phyloP scores from a whole-genome alignment of 1,284 basidiomycete genomes.

The Sparassis latifolia region DNA sequence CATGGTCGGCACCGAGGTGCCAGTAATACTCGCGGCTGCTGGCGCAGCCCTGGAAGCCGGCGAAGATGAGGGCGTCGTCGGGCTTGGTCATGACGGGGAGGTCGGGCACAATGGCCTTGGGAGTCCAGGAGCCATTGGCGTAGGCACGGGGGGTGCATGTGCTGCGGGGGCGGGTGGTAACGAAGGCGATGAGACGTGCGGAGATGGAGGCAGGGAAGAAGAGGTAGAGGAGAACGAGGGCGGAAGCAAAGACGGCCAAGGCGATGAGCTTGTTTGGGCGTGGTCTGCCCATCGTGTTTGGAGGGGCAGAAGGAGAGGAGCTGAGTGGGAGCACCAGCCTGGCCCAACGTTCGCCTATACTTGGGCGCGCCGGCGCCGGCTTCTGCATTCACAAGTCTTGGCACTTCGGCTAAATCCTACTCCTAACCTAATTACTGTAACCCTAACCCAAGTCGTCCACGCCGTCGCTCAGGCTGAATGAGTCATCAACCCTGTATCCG shows the following conservation, averaged over 20 bases:
- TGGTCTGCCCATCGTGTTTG: too few species aligned
- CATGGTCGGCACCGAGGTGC: slow-evolving; percentile 50
- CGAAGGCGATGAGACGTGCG: slow-evolving; percentile 5
- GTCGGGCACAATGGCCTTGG: slow-evolving; percentile 10
- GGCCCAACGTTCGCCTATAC: too few species aligned
- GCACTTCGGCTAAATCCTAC: too few species aligned
- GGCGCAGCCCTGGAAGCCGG: slow-evolving; percentile 54
- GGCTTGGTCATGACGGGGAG: slow-evolving; percentile 16
- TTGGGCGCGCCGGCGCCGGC: too few species aligned
- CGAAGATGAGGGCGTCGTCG: slow-evolving; percentile 39
- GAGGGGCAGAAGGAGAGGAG: too few species aligned
- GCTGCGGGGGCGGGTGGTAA: slow-evolving; percentile 5
- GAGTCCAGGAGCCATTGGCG: slow-evolving; percentile 37
- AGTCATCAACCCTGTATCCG: too few species aligned
- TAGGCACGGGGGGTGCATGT: slow-evolving; percentile 39
- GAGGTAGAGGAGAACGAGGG: slow-evolving; percentile 11
- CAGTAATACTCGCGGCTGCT: slow-evolving; percentile 53
- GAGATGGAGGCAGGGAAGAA: slow-evolving; percentile 8
- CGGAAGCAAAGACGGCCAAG: slow-evolving; percentile 11
- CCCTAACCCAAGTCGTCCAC: too few species aligned
- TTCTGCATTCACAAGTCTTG: too few species aligned
- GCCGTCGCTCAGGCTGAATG: too few species aligned
- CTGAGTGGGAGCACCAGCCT: too few species aligned
- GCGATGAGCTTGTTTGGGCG: not conserved
- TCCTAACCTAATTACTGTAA: too few species aligned